phyloP scores from a whole-genome alignment of 2,329 filamentous ascomycete genomes.

The Emericellopsis cladophorae region DNA sequence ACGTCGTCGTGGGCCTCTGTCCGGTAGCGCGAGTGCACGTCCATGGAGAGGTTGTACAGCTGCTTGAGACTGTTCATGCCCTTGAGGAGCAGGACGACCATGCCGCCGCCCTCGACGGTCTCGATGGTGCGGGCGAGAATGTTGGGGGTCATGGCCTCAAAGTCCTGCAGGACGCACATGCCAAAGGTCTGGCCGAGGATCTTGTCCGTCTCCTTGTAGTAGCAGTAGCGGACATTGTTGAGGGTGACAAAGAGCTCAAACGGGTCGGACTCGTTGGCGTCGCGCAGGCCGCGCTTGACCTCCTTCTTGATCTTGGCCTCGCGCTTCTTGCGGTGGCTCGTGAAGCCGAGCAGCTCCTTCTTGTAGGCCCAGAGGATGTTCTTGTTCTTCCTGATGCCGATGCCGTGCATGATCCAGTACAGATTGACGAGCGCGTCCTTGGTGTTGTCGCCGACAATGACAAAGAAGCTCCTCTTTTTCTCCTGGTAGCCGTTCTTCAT shows the following conservation, averaged over 20 bases:
- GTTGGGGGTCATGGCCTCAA: constrained; percentile 96
- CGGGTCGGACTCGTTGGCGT: constrained; percentile 83
- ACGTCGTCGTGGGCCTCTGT: constrained; percentile 96
- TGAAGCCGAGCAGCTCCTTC: constrained; percentile 90
- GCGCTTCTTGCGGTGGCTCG: constrained; percentile 92
- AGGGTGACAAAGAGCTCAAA: constrained; percentile 96
- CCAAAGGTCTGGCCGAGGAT: constrained; percentile 96
- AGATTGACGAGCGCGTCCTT: constrained; percentile 94
- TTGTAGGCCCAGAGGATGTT: constrained; percentile 98
- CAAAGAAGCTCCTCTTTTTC: constrained; percentile 97
- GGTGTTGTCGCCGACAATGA: constrained; percentile 79
- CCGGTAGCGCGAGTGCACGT: constrained; percentile 89
- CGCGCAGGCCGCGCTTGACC: constrained; percentile 85
- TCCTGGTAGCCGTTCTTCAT: constrained; percentile 87
- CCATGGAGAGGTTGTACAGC: constrained; percentile 94
- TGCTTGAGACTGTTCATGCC: constrained; percentile 96
- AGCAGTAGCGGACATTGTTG: constrained; percentile 95
- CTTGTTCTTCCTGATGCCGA: constrained; percentile 81
- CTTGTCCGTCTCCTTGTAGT: constrained; percentile 99
- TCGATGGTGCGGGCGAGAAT: constrained; percentile 88
- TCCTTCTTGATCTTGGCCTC: constrained; percentile 98
- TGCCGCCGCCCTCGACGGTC: constrained; percentile 89
- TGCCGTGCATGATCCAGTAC: constrained; percentile 84
- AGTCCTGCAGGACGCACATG: constrained; percentile 97
- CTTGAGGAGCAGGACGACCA: constrained; percentile 84